These are phyloP conservation scores for Aspergillus sojae DNA, from an alignment of 2,329 filamentous ascomycete species.

Conservation along the genomic window DNA sequence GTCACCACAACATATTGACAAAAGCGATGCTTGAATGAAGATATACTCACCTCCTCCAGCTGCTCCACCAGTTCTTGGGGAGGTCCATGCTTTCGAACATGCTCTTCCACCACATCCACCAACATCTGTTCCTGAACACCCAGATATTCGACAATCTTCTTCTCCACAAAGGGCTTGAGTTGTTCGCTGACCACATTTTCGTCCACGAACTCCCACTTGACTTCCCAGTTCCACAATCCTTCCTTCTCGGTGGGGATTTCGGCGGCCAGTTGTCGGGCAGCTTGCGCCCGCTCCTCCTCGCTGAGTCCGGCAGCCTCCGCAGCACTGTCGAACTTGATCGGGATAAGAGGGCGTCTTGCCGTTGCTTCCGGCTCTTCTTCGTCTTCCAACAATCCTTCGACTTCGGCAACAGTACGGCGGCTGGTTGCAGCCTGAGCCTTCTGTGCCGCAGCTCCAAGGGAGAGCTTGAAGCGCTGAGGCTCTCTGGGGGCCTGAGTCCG, in stretches of 20 bases:
- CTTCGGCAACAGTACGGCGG: slow-evolving; percentile 84
- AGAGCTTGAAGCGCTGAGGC: slow-evolving; percentile 87
- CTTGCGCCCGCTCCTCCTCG: slow-evolving; percentile 84
- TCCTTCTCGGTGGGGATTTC: slow-evolving; percentile 88
- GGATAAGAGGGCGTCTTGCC: slow-evolving; percentile 74
- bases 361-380: slow-evolving; percentile 78
- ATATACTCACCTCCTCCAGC: slow-evolving; percentile 71
- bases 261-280: slow-evolving; percentile 77
- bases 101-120: slow-evolving; percentile 88
- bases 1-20: slow-evolving; percentile 13
- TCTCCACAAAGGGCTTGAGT: slow-evolving; percentile 91
- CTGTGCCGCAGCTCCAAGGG: slow-evolving; percentile 84
- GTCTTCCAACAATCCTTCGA: slow-evolving; percentile 91
- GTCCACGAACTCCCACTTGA: slow-evolving; percentile 91
- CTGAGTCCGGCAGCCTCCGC: slow-evolving; percentile 69
- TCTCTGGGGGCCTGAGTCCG: slow-evolving; percentile 48
- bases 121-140: slow-evolving; percentile 96
- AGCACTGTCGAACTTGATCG: slow-evolving; percentile 77
- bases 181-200: slow-evolving; percentile 80
- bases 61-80: slow-evolving; percentile 84
- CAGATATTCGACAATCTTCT: slow-evolving; percentile 96
- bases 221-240: slow-evolving; percentile 86
- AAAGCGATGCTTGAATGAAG: not conserved
- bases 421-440: slow-evolving; percentile 62
- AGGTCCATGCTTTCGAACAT: slow-evolving; percentile 72